Conservation (phyloP, 1,139 yeast species). For the Debaryomyces udenii region DNA sequence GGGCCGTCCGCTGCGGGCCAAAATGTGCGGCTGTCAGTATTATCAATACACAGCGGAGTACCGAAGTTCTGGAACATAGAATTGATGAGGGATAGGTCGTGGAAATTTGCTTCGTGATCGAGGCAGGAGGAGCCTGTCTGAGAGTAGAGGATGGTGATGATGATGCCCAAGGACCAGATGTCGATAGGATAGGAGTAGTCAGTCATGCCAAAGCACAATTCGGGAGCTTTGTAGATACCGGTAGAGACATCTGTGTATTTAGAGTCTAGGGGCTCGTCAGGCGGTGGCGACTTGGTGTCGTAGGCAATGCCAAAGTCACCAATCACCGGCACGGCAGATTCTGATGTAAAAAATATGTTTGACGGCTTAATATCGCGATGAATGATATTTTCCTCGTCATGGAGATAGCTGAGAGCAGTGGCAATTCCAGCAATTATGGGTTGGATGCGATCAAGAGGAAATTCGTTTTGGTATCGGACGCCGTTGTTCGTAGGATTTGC, state of each 20-base stretch:
- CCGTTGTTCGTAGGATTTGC: constrained; percentile 21
- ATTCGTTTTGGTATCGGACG: constrained; percentile 17
- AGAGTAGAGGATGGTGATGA: constrained; percentile 64
- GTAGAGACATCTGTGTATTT: constrained; percentile 78
- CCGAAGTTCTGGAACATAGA: constrained; percentile 70
- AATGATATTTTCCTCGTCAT: constrained; percentile 58
- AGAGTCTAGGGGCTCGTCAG: constrained; percentile 46
- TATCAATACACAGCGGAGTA: constrained; percentile 64
- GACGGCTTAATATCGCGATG: constrained; percentile 89
- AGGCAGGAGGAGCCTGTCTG: constrained; percentile 46
- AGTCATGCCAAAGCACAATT: constrained; percentile 68
- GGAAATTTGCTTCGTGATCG: constrained; percentile 37
- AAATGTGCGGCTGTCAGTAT: constrained; percentile 26
- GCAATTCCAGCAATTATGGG: constrained; percentile 24
- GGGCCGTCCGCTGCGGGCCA: constrained; percentile 43
- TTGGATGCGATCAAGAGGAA: constrained; percentile 19
- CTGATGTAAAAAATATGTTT: constrained; percentile 59
- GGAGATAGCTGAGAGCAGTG: constrained; percentile 29
- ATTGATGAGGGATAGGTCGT: constrained; percentile 65
- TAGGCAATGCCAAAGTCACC: constrained; percentile 85
- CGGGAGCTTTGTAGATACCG: constrained; percentile 82
- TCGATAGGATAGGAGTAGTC: constrained; percentile 69
- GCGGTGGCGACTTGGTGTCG: constrained; percentile 24
- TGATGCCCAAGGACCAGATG: constrained; percentile 78
- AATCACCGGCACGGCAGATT: constrained; percentile 44